Conservation (phyloP, 2,329 filamentous ascomycete species). For the Aciculosporium take region DNA sequence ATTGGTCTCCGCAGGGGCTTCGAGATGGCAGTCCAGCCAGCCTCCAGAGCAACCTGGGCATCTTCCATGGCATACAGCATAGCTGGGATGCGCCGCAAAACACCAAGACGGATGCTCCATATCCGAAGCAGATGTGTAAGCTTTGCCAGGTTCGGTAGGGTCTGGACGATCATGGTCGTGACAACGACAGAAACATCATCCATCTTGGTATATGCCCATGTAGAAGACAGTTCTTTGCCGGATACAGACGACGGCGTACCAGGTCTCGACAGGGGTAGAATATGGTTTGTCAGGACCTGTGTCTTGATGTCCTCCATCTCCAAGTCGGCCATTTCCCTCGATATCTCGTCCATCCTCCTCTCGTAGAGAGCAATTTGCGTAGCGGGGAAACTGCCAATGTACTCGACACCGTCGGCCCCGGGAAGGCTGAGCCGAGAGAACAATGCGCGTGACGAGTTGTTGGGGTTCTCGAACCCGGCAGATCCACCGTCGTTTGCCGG, state of each 20-base stretch:
- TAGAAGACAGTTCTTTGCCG: conserved; percentile 22
- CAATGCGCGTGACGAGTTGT: conserved; percentile 25
- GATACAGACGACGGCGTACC: conserved; percentile 21
- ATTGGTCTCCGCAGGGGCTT: conserved; percentile 12
- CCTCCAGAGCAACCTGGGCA: conserved; percentile 47
- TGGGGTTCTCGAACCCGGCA: conserved; percentile 39
- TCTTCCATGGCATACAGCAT: conserved; percentile 54
- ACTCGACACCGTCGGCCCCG: conserved; percentile 22
- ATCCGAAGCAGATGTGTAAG: conserved; percentile 57
- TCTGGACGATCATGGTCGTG: conserved; percentile 81
- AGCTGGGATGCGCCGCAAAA: conserved; percentile 58
- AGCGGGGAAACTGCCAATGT: conserved; percentile 57
- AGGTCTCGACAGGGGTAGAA: conserved; percentile 36
- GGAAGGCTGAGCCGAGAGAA: conserved; percentile 14
- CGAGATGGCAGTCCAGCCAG: conserved; percentile 51
- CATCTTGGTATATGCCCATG: conserved; percentile 51
- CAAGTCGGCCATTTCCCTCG: conserved; percentile 50
- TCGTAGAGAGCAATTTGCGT: conserved; percentile 55
- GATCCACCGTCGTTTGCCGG: conserved; percentile 29
- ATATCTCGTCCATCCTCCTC: conserved; percentile 59
- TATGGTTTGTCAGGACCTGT: conserved; percentile 71
- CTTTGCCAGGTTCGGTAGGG: conserved; percentile 65
- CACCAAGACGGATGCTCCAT: conserved; percentile 64
- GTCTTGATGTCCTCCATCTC: conserved; percentile 79
- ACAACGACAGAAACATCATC: conserved; percentile 84